Evolutionary conservation across 192 early-diverging fungal genomes (phyloP).

Genomic region (Chytriomyces confervae): DNA sequence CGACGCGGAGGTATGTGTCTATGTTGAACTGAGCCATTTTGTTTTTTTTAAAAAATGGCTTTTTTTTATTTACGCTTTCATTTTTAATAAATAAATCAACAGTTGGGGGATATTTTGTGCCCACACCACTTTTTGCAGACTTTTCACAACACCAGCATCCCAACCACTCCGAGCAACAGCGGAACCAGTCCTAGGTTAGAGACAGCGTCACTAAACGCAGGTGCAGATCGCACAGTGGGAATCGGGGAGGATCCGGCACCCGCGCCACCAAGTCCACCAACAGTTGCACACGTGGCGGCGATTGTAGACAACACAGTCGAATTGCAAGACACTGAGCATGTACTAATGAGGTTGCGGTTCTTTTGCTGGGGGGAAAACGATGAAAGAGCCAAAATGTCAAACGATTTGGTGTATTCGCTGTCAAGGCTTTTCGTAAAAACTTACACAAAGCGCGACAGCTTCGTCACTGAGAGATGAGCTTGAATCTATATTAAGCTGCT

Average conservation of each 20-base stretch:
- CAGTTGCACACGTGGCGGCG: constrained; percentile 1
- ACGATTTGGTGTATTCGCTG: not conserved
- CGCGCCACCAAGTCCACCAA: not conserved
- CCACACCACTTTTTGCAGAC: not conserved
- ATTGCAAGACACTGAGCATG: constrained; percentile 1
- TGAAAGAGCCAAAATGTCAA: not conserved
- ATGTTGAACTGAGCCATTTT: constrained; percentile 7
- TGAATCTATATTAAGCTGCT: not conserved
- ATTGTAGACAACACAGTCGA: constrained; percentile 10
- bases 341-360: constrained; percentile 6
- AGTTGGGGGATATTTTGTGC: not conserved
- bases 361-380: not conserved
- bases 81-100: not conserved
- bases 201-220: not conserved
- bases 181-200: not conserved
- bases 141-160: not conserved
- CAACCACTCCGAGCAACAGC: not conserved
- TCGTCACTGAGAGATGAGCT: not conserved
- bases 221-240: not conserved
- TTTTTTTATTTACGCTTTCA: too few relatives aligned
- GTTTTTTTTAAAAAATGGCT: not conserved
- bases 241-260: not conserved
- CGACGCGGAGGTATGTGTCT: constrained; percentile 31
- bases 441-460: constrained; percentile 26
- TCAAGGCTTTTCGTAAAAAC: not conserved